A percentile compares a stretch with the other conserved stretches of the same genome.
phyloP scores from a whole-genome alignment of 139 green algal genomes.

The Coelastrella sp. region DNA sequence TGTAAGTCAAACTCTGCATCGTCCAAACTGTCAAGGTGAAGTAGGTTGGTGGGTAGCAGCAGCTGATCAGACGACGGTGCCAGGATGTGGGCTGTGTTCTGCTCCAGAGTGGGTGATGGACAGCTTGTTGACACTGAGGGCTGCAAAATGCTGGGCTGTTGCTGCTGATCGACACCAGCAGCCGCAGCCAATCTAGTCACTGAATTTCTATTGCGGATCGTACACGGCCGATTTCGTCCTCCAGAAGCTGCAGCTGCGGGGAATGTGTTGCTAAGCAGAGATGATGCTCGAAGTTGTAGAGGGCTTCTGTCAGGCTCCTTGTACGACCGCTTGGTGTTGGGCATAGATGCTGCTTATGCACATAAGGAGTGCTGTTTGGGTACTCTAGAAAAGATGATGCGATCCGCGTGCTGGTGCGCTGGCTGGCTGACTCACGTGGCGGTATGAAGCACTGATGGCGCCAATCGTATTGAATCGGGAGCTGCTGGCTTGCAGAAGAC shows the following conservation, averaged over 20 bases:
- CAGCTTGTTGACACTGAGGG: background rate
- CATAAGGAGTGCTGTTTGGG: too few relatives aligned
- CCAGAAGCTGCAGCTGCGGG: background rate
- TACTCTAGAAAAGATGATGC: background rate
- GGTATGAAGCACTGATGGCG: too few relatives aligned
- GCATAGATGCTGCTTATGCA: background rate
- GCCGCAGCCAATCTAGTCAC: background rate
- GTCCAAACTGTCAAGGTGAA: conserved; percentile 9
- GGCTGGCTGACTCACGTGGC: too few relatives aligned
- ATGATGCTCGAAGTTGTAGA: background rate
- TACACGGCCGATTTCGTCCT: background rate
- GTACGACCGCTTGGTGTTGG: background rate
- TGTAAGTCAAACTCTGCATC: background rate
- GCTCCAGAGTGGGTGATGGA: background rate
- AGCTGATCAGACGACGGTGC: background rate
- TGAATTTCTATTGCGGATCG: background rate
- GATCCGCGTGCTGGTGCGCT: background rate
- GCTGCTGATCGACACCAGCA: background rate
- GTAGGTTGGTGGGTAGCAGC: background rate
- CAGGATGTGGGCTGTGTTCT: background rate
- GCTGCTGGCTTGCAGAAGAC: too few relatives aligned
- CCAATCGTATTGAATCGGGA: too few relatives aligned
- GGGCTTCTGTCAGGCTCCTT: conserved; percentile 16
- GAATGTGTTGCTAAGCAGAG: background rate
- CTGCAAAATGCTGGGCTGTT: background rate